phyloP scores from a whole-genome alignment of 805 yeast genomes.

The Metschnikowia continentalis region DNA sequence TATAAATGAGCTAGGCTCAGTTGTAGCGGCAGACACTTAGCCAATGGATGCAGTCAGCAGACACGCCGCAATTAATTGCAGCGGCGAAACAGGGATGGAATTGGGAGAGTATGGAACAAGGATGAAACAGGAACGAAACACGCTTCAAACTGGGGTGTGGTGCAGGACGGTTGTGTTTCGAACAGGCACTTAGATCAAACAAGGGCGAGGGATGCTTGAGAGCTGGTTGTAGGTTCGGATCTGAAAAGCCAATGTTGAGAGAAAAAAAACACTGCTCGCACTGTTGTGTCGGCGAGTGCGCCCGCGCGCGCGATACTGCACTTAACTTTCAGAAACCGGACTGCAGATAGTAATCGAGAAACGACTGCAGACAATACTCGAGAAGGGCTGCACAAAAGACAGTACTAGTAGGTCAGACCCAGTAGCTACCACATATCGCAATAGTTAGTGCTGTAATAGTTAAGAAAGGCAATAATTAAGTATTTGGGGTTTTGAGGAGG shows the following conservation, averaged over 20 bases:
- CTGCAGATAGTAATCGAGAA: background rate
- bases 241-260: slow-evolving; percentile 4
- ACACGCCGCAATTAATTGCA: background rate
- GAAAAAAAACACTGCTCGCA: slow-evolving; percentile 5
- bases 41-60: background rate
- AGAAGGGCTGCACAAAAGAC: background rate
- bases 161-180: background rate
- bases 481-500: no score
- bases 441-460: no score
- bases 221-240: slow-evolving; percentile 2
- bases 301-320: slow-evolving; percentile 2
- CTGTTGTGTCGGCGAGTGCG: slow-evolving; percentile 5
- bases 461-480: no score
- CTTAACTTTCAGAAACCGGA: no score
- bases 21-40: background rate
- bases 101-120: background rate
- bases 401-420: background rate
- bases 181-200: slow-evolving; percentile 1
- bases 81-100: slow-evolving; percentile 1
- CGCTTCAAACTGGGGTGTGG: background rate
- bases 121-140: background rate
- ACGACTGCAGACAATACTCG: background rate
- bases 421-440: no score
- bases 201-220: background rate
- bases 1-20: background rate